A percentile compares a stretch with the other conserved stretches of the same genome.
These are phyloP conservation scores for Voacanga thouarsii DNA, from an alignment of 257 asterid species.

Conservation along the genomic window DNA sequence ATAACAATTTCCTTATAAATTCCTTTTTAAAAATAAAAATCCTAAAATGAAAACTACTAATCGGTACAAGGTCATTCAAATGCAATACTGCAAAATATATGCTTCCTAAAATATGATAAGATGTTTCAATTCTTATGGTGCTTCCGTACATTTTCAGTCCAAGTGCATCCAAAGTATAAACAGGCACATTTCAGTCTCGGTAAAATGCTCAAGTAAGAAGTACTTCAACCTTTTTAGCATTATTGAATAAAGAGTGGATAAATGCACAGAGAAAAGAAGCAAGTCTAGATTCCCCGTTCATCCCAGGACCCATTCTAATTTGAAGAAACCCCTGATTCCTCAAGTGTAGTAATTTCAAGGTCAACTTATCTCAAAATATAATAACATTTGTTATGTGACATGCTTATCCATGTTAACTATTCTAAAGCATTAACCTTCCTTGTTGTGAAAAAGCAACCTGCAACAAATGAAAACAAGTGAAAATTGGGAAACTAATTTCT, in stretches of 20 bases:
- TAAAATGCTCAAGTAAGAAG: too few relatives aligned
- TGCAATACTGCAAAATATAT: background rate
- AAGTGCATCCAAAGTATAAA: background rate
- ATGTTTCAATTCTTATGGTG: background rate
- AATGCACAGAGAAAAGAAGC: background rate
- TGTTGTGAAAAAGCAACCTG: conserved; percentile 71
- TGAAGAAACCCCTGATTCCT: background rate
- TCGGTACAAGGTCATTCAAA: background rate
- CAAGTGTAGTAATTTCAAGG: background rate
- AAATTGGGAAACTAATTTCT: background rate
- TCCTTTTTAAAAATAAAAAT: background rate
- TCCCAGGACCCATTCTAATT: background rate
- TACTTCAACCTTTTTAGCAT: too few relatives aligned
- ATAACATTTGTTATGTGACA: background rate
- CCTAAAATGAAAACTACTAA: background rate
- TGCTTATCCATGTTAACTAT: conserved; percentile 69
- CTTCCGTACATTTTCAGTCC: too few relatives aligned
- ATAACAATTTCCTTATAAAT: background rate
- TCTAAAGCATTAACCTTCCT: conserved; percentile 58
- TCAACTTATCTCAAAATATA: background rate
- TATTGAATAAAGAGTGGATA: too few relatives aligned
- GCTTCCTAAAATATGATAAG: background rate
- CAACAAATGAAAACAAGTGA: conserved; percentile 12
- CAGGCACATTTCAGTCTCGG: too few relatives aligned
- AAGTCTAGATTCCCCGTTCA: background rate